These are phyloP conservation scores for Lojkania enalia DNA, from an alignment of 2,329 filamentous ascomycete genomes.

Conservation along the genomic window DNA sequence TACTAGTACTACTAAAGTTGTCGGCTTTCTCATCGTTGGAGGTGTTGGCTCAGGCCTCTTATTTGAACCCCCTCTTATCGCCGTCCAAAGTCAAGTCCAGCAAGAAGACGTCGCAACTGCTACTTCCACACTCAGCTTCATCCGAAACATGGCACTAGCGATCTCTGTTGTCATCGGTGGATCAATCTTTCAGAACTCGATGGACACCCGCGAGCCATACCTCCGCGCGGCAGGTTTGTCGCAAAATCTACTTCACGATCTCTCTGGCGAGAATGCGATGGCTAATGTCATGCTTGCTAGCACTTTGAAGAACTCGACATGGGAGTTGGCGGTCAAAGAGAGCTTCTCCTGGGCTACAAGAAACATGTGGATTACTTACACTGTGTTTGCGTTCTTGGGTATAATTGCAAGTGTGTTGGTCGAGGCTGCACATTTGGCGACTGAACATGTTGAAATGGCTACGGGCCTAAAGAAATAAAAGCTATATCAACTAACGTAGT, in stretches of 20 bases:
- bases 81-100: slow-evolving; percentile 57
- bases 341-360: slow-evolving; percentile 50
- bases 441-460: slow-evolving; percentile 52
- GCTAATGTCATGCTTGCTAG: slow-evolving; percentile 62
- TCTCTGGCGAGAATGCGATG: slow-evolving; percentile 63
- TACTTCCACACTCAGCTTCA: slow-evolving; percentile 56
- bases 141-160: slow-evolving; percentile 50
- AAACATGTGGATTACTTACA: slow-evolving; percentile 55
- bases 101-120: slow-evolving; percentile 57
- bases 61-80: slow-evolving; percentile 60
- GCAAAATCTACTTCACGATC: slow-evolving; percentile 49
- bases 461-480: slow-evolving; percentile 47
- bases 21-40: slow-evolving; percentile 55
- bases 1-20: slow-evolving; percentile 39
- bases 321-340: slow-evolving; percentile 48
- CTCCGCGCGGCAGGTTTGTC: slow-evolving; percentile 56
- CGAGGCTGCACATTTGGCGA: slow-evolving; percentile 43
- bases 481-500: too few relatives aligned
- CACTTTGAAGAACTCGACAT: slow-evolving; percentile 49
- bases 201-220: slow-evolving; percentile 58
- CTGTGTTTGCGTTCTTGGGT: slow-evolving; percentile 44
- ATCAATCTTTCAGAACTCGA: slow-evolving; percentile 60
- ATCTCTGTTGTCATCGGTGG: slow-evolving; percentile 56
- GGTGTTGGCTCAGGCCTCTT: slow-evolving; percentile 57
- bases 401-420: slow-evolving; percentile 47